Percentiles rank a stretch among this genome's conserved stretches.
Evolutionary conservation across 441 rosid species (phyloP).

Genomic region (Eruca vesicaria): DNA sequence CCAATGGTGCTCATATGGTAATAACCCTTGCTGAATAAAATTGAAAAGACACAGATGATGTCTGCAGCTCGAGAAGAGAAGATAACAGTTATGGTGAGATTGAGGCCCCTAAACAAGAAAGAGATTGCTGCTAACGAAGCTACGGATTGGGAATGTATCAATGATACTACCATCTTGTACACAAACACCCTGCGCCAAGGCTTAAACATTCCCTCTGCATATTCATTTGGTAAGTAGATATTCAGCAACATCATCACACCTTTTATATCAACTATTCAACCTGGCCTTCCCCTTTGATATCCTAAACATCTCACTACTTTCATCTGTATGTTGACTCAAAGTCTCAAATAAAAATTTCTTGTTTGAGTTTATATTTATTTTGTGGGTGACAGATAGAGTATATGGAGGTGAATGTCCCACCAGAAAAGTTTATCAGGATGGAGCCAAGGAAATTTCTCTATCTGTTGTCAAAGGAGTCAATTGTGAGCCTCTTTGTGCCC

Average conservation of each 20-base stretch:
- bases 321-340: not conserved
- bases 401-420: constrained; percentile 76
- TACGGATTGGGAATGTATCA: constrained; percentile 89
- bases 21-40: constrained; percentile 56
- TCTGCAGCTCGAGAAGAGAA: constrained; percentile 53
- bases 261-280: not conserved
- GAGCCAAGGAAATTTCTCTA: constrained; percentile 80
- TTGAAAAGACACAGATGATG: constrained; percentile 55
- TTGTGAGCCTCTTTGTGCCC: constrained; percentile 48
- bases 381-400: constrained; percentile 63
- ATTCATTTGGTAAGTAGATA: constrained; percentile 62
- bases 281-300: not conserved
- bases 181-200: constrained; percentile 80
- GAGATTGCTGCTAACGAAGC: constrained; percentile 62
- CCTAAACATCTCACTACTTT: not conserved
- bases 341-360: not conserved
- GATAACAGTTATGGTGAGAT: constrained; percentile 76
- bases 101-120: constrained; percentile 83
- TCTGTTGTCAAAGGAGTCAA: constrained; percentile 88
- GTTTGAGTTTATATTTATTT: not conserved
- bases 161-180: constrained; percentile 67
- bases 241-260: not conserved
- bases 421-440: constrained; percentile 74
- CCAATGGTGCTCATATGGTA: too few relatives aligned
- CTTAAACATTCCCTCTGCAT: constrained; percentile 73